A percentile compares a stretch with the other conserved stretches of the same genome.
Conservation (phyloP, 495 filamentous ascomycete species). For the Penicillium lagena region DNA sequence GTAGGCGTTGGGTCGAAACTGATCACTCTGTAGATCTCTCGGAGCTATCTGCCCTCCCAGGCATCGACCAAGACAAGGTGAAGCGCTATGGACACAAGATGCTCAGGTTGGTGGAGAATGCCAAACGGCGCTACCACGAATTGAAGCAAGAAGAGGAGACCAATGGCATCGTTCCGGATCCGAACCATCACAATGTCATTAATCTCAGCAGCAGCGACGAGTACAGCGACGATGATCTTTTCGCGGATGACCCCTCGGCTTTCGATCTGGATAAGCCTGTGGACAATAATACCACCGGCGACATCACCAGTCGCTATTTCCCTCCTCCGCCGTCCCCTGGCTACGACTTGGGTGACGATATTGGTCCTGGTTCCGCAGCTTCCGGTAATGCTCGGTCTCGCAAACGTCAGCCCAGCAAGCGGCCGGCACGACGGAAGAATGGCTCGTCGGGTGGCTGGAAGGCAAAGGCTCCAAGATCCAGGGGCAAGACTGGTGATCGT, state of each 20-base stretch:
- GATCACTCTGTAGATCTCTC: constrained; percentile 13
- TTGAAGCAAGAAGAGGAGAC: constrained; percentile 45
- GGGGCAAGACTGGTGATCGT: constrained; percentile 19
- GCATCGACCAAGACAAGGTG: constrained; percentile 66
- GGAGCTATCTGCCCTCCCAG: constrained; percentile 62
- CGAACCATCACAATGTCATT: constrained; percentile 60
- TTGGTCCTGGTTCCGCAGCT: constrained; percentile 11
- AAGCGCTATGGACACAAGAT: constrained; percentile 61
- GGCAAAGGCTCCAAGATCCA: constrained; percentile 19
- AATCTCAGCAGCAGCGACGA: constrained; percentile 62
- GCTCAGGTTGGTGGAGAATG: constrained; percentile 53
- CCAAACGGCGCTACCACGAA: constrained; percentile 50
- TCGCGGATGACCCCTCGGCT: constrained; percentile 30
- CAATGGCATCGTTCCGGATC: constrained; percentile 43
- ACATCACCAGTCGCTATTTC: constrained; percentile 44
- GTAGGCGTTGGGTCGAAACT: too few species aligned
- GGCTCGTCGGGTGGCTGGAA: constrained; percentile 16
- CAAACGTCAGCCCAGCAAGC: constrained; percentile 24
- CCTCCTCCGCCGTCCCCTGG: constrained; percentile 18
- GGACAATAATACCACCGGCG: neutral
- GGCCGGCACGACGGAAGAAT: constrained; percentile 22
- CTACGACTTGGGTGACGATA: constrained; percentile 18
- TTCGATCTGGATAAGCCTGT: constrained; percentile 27
- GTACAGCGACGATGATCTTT: constrained; percentile 42
- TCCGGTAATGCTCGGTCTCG: constrained; percentile 16